These are phyloP conservation scores for Epichloe typhina DNA, from an alignment of 2,329 filamentous ascomycete genomes.

Conservation along the genomic window DNA sequence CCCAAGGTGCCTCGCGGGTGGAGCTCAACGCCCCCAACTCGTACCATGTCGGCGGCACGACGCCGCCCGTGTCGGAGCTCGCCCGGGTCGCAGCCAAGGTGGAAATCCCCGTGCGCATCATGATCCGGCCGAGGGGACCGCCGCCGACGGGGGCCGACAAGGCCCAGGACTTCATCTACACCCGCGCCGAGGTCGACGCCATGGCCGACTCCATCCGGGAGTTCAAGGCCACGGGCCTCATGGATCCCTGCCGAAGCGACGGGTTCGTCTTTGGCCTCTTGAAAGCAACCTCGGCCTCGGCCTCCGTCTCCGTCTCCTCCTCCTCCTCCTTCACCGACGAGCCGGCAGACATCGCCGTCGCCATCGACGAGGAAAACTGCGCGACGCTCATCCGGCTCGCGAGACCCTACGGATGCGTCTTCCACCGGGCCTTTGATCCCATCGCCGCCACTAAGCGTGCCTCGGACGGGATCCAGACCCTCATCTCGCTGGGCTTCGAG, in stretches of 20 bases:
- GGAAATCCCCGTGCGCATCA: slow-evolving; percentile 34
- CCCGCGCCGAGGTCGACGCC: slow-evolving; percentile 24
- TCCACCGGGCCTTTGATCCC: slow-evolving; percentile 44
- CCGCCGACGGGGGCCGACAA: slow-evolving; percentile 4
- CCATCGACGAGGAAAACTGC: slow-evolving; percentile 29
- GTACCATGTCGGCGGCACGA: slow-evolving; percentile 37
- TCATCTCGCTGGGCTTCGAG: slow-evolving; percentile 32
- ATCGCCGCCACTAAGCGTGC: slow-evolving; percentile 19
- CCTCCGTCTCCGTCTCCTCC: no score
- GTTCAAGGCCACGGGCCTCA: slow-evolving; percentile 24
- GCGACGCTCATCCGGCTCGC: slow-evolving; percentile 27
- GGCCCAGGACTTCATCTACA: slow-evolving; percentile 35
- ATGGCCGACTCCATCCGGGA: slow-evolving; percentile 29
- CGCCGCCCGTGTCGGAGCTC: slow-evolving; percentile 31
- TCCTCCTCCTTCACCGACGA: no score
- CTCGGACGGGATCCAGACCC: slow-evolving; percentile 16
- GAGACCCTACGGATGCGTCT: slow-evolving; percentile 31
- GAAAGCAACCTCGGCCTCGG: not conserved
- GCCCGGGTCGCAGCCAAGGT: slow-evolving; percentile 13
- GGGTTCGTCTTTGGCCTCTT: slow-evolving; percentile 45
- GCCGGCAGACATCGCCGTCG: slow-evolving; percentile 3
- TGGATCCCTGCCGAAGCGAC: slow-evolving; percentile 31
- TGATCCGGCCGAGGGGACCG: slow-evolving; percentile 36
- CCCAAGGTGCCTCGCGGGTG: slow-evolving; percentile 33
- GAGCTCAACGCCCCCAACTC: slow-evolving; percentile 41